Conservation (phyloP, 2,329 filamentous ascomycete genomes). For the Penicillium hesseltinei region DNA sequence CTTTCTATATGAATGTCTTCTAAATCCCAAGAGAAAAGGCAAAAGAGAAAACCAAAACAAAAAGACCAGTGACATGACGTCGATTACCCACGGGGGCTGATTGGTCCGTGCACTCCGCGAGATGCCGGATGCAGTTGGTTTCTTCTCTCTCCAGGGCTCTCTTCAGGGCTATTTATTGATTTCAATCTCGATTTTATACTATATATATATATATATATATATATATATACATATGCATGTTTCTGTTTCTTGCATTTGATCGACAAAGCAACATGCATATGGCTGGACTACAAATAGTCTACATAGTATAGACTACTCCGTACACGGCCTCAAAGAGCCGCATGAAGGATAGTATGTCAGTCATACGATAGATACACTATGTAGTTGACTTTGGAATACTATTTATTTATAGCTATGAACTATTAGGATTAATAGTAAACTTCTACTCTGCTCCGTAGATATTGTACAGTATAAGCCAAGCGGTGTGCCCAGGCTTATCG, state of each 20-base stretch:
- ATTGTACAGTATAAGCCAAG: neutral
- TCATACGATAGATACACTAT: neutral
- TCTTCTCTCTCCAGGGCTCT: neutral
- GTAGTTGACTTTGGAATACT: neutral
- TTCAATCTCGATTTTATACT: neutral
- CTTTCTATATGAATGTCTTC: neutral
- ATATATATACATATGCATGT: neutral
- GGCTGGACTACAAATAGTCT: neutral
- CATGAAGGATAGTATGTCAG: neutral
- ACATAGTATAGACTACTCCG: neutral
- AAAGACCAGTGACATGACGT: conserved; percentile 17
- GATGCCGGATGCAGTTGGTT: conserved; percentile 16
- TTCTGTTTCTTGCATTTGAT: neutral
- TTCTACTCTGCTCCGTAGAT: neutral
- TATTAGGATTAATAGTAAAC: neutral
- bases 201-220: neutral
- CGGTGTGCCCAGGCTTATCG: neutral
- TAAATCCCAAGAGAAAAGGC: neutral
- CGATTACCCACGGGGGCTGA: conserved; percentile 20
- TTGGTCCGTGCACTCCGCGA: conserved; percentile 16
- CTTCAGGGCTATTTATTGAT: neutral
- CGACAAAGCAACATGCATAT: neutral
- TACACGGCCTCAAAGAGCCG: neutral
- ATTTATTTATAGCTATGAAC: neutral
- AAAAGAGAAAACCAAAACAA: neutral